Conservation (phyloP, 2,329 filamentous ascomycete species). For the Alternaria metachromatica region DNA sequence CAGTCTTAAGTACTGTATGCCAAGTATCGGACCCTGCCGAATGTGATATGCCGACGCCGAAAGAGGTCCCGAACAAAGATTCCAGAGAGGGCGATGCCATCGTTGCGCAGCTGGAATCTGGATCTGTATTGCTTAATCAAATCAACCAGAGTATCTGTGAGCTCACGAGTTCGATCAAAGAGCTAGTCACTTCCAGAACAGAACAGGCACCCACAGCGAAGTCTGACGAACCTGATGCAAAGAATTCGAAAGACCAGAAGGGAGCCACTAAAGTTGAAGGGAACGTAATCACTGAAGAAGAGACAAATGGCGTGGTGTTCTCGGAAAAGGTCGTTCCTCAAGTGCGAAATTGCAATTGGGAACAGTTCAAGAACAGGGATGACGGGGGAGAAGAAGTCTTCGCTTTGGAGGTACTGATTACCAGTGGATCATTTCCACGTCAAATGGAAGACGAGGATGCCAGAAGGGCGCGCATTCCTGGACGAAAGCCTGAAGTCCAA, state of each 20-base stretch:
- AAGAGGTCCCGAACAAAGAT: not conserved
- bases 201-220: not conserved
- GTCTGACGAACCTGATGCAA: too few relatives aligned
- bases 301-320: accelerated
- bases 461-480: not conserved
- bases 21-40: not conserved
- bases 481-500: not conserved
- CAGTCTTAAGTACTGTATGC: not conserved
- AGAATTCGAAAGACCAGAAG: too few relatives aligned
- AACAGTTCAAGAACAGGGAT: not conserved
- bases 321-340: not conserved
- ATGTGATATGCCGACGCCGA: not conserved
- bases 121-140: not conserved
- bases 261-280: accelerated
- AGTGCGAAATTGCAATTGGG: not conserved
- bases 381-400: not conserved
- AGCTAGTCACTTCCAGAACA: not conserved
- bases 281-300: accelerated
- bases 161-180: not conserved
- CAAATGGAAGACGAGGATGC: not conserved
- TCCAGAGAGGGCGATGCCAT: not conserved
- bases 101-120: not conserved
- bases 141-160: not conserved
- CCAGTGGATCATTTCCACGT: not conserved
- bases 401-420: not conserved